Base-by-base conservation (phyloP, 345 rosid genomes). In the Linum trigynum region DNA sequence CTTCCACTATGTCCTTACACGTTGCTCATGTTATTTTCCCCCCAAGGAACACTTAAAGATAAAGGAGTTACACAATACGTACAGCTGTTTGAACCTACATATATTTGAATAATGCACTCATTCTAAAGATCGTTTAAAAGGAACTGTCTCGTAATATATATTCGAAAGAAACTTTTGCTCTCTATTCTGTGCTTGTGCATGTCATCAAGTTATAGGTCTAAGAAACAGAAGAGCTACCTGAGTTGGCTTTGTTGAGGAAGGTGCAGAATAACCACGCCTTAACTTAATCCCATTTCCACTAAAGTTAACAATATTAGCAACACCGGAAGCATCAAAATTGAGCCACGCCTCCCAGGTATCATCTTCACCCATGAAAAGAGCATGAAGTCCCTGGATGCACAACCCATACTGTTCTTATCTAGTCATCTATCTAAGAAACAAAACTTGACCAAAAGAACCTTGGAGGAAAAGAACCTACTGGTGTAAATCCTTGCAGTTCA, bases 271-370 rank as follows among this genome's bases (percentile, higher is more conserved):
- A 67, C 97, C 99, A 76, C 99, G 95, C 75, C 99, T 84, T 72
- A 94, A 77, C 85, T 88, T 86, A 62, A 87, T 76, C 70, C 88
- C 95, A 75, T 71, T 85, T 67, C 95, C 87, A 63, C 84, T 65
- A 59, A 88, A 81, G 64, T 82, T 79, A 71, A 90, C 68, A 63
- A 86, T 67, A 70, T 87, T 72, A 57, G 91, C 76, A 79, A 91
- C 81, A 14, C 97, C 89, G 73, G 89, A 83, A 35, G 87, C 82
- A 71, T 90, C 96, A 69, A 81, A 86, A 74, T 77, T 88, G 60
- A 94, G 87, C 96, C 92, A 91, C 43, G 96, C 95, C 76, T 94
- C 96, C 99, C 99, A 94, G 35, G 95, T 90, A 66, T 84, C 76
- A 77, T 90, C 97, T 81, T 94, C 99, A 68, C 96, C 97, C 0